A percentile compares a stretch with the other conserved stretches of the same genome.
Evolutionary conservation across 2,329 filamentous ascomycete species (phyloP).

Genomic region (Ascochyta clinopodiicola): DNA sequence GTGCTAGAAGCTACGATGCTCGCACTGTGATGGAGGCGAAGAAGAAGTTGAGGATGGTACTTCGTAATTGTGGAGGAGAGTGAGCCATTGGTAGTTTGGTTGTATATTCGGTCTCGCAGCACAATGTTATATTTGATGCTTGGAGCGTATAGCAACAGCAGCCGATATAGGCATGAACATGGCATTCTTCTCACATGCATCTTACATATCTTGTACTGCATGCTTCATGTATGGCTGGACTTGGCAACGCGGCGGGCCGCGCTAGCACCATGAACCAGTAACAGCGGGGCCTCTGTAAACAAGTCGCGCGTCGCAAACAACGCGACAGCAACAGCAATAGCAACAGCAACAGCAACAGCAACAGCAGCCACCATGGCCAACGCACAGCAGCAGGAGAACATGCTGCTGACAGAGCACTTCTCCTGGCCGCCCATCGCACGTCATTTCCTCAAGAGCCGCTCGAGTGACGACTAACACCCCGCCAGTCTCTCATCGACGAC

Average conservation of each 20-base stretch:
- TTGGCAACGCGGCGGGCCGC: background rate
- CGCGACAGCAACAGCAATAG: slow-evolving; percentile 9
- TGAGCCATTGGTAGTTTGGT: slow-evolving; percentile 16
- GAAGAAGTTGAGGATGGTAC: too few species aligned
- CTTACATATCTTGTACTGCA: background rate
- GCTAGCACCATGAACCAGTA: slow-evolving; percentile 15
- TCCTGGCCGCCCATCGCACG: slow-evolving; percentile 89
- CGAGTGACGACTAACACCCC: slow-evolving; percentile 1
- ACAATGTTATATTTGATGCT: slow-evolving; percentile 1
- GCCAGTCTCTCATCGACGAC: slow-evolving; percentile 90
- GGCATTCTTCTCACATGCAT: background rate
- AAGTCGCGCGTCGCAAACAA: slow-evolving; percentile 33
- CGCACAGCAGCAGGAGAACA: slow-evolving; percentile 55
- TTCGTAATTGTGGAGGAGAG: slow-evolving; percentile 4
- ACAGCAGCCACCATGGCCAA: slow-evolving; percentile 47
- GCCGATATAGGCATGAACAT: background rate
- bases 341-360: background rate
- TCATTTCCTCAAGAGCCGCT: background rate
- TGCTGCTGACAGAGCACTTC: slow-evolving; percentile 91
- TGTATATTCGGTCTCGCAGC: slow-evolving; percentile 28
- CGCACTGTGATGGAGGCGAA: background rate
- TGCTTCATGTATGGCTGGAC: too few species aligned
- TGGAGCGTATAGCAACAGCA: background rate
- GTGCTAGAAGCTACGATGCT: slow-evolving; percentile 17
- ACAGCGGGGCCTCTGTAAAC: slow-evolving; percentile 28